These are phyloP conservation scores for Phalaenopsis aphrodite DNA, from an alignment of 106 monocot species.

Conservation along the genomic window DNA sequence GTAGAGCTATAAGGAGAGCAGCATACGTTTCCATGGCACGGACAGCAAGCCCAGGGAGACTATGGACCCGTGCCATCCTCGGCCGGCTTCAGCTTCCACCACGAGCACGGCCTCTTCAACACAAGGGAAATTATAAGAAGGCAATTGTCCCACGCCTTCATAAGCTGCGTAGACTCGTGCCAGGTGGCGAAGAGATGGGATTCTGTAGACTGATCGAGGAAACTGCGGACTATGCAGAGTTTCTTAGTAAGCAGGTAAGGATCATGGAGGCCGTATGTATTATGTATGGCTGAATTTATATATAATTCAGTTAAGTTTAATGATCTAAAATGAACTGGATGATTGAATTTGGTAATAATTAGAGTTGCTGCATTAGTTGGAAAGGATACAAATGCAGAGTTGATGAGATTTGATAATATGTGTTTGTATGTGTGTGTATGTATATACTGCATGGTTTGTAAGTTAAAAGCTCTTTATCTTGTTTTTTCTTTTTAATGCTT, in stretches of 20 bases:
- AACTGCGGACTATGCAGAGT: slow-evolving; percentile 30
- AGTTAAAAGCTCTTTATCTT: too few species aligned
- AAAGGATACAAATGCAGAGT: too few species aligned
- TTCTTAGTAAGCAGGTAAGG: slow-evolving; percentile 29
- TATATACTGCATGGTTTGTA: too few species aligned
- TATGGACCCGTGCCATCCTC: slow-evolving; percentile 38
- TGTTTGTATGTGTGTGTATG: too few species aligned
- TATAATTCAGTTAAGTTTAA: too few species aligned
- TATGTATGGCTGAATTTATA: too few species aligned
- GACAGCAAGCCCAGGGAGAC: slow-evolving; percentile 15
- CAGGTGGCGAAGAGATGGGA: slow-evolving; percentile 33
- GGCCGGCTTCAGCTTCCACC: not conserved
- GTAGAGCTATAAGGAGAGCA: slow-evolving; percentile 21
- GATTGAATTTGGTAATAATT: too few species aligned
- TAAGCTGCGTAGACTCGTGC: slow-evolving; percentile 34
- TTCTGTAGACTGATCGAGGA: slow-evolving; percentile 41
- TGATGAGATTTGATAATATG: too few species aligned
- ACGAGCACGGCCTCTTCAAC: not conserved
- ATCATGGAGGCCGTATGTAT: slow-evolving; percentile 28
- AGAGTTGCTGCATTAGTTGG: too few species aligned
- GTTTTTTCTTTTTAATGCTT: too few species aligned
- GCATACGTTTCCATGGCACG: slow-evolving; percentile 49
- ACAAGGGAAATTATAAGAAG: not conserved
- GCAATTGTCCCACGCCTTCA: not conserved
- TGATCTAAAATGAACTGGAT: too few species aligned